phyloP scores from a whole-genome alignment of 345 rosid genomes.

The Gossypium mustelinum region DNA sequence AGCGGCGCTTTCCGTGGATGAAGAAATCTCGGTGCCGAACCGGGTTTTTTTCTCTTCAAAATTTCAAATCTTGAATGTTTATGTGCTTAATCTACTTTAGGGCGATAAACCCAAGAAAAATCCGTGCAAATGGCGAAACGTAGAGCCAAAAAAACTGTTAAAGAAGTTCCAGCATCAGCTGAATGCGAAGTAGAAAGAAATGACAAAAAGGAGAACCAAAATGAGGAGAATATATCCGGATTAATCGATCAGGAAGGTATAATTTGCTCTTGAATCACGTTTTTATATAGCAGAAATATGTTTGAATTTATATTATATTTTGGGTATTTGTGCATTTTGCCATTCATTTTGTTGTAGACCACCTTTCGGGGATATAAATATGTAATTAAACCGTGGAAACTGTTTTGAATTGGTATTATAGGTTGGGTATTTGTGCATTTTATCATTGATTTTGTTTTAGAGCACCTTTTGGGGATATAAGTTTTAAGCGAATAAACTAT shows the following conservation, averaged over 20 bases:
- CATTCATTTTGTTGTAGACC: background rate
- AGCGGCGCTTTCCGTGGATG: background rate
- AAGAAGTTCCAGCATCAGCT: slow-evolving; percentile 6
- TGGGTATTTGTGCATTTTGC: slow-evolving; percentile 3
- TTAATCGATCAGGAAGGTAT: slow-evolving; percentile 17
- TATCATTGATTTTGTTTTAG: background rate
- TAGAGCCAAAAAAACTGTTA: slow-evolving; percentile 14
- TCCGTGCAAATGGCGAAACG: slow-evolving; percentile 13
- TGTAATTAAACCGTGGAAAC: background rate
- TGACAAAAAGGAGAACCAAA: background rate
- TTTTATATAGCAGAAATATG: background rate
- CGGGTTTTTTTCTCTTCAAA: background rate
- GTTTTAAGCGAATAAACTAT: background rate
- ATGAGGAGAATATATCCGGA: background rate
- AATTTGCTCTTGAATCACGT: background rate
- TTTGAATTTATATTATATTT: background rate
- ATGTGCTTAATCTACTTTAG: background rate
- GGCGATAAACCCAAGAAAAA: background rate
- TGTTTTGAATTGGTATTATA: slow-evolving; percentile 7
- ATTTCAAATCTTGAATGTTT: background rate
- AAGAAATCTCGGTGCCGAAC: background rate
- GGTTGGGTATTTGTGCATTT: background rate
- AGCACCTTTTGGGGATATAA: background rate
- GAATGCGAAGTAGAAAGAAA: background rate
- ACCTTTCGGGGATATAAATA: background rate